Base-by-base conservation (phyloP, 768 basidiomycete genomes). In the Auricularia sp. region DNA sequence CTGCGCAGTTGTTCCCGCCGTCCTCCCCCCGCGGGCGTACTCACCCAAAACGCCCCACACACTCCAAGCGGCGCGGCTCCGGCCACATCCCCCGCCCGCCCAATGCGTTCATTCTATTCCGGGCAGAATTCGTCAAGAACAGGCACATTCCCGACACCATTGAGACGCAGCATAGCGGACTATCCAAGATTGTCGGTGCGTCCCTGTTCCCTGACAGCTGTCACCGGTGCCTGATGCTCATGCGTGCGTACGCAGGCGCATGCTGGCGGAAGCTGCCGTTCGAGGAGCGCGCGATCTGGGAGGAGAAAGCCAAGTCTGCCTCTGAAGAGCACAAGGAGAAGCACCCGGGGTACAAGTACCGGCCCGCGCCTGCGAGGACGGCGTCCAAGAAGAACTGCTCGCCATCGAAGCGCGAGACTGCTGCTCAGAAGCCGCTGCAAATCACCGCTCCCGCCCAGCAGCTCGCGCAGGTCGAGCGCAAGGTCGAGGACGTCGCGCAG, bases 281-380 rank as follows among this genome's bases (percentile, higher is more conserved):
- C 16, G 79, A 83, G 65, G 87, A 92, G 71, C 81, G 86, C 64
- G 83, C 86, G 66, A 78, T 83, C 61, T 92, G 90, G 90, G 90
- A 92, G 72, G 86, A 80, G 39, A 87, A 86, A 74, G 90, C 87
- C 3, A 77, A 82, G 51, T 77, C 82, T 4, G 90, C 90, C 0
- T 86, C 87, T 71, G 85, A 82, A 0, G 89, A 90, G 72, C 90
- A 92, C 72, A 81, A 89, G 63, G 78, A 79, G 61, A 79, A 83
- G 65, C 91, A 91, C 72, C 90, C 90, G 1, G 87, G 90, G 74
- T 92, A 90, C 89, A 79, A 90, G 62, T 92, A 90, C 73, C 81
- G 87, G 61, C 89, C 88, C 3, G 85, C 83, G 18, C 86, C 88
- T 4, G 47, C 47, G 47, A 10, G 47, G 47, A 51, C 47, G 47